Evolutionary conservation across 2,329 filamentous ascomycete species (phyloP).

Genomic region (Mycosphaerella sp.): DNA sequence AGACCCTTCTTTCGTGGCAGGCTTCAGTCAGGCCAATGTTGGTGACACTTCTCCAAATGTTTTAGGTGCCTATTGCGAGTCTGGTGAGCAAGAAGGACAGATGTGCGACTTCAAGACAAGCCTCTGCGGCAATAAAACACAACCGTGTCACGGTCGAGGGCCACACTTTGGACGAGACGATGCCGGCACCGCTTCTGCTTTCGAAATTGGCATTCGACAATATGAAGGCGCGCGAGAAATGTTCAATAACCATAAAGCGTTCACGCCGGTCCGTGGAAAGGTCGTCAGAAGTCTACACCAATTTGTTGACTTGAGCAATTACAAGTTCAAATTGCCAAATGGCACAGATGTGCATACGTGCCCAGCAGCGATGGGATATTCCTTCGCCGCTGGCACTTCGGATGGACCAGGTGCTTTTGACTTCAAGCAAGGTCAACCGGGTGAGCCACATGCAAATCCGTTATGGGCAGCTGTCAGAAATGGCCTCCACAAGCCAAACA

Average conservation of each 20-base stretch:
- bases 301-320: constrained; percentile 75
- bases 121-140: constrained; percentile 68
- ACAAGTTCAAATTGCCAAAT: constrained; percentile 66
- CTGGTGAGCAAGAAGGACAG: constrained; percentile 58
- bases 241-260: constrained; percentile 45
- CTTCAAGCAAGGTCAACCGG: constrained; percentile 80
- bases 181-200: constrained; percentile 61
- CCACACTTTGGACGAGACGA: constrained; percentile 63
- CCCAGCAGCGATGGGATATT: constrained; percentile 81
- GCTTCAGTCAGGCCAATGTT: constrained; percentile 86
- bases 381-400: constrained; percentile 86
- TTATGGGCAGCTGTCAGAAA: constrained; percentile 73
- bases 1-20: constrained; percentile 69
- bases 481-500: constrained; percentile 62
- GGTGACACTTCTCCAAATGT: constrained; percentile 89
- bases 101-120: constrained; percentile 73
- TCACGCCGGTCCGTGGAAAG: constrained; percentile 53
- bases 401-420: constrained; percentile 90
- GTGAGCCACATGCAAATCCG: constrained; percentile 65
- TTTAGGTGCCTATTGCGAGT: constrained; percentile 82
- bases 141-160: constrained; percentile 68
- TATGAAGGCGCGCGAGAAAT: constrained; percentile 55
- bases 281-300: constrained; percentile 77
- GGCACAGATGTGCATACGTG: constrained; percentile 68
- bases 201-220: constrained; percentile 70